These are phyloP conservation scores for Dictyostelium discoideum DNA, from an alignment of 78 protist genomes.

Conservation along the genomic window DNA sequence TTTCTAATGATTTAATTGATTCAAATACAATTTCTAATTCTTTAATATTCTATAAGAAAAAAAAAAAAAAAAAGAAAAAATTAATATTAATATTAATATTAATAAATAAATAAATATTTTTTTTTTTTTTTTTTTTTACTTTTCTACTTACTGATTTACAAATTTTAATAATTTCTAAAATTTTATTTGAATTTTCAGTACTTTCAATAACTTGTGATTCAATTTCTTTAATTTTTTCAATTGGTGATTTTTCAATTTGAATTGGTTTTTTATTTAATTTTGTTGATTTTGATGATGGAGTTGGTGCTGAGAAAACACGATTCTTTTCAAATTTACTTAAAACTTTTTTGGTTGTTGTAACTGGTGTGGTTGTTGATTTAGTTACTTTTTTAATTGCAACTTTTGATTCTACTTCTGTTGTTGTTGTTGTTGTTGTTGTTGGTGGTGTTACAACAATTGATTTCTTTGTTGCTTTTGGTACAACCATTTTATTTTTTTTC, in stretches of 20 bases:
- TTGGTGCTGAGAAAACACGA: background rate
- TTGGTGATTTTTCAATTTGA: background rate
- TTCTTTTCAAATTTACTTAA: background rate
- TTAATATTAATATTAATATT: too few relatives aligned
- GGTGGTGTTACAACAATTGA: background rate
- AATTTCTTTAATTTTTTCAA: slow-evolving; percentile 22
- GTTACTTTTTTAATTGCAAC: background rate
- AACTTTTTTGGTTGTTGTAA: background rate
- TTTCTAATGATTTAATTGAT: slow-evolving; percentile 65
- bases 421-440: background rate
- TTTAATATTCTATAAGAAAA: slow-evolving; percentile 21
- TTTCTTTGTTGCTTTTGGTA: background rate
- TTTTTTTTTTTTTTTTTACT: too few relatives aligned
- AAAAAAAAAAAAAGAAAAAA: background rate
- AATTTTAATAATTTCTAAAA: slow-evolving; percentile 42
- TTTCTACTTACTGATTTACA: slow-evolving; percentile 34
- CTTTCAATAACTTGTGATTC: slow-evolving; percentile 31
- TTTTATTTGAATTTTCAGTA: slow-evolving; percentile 41
- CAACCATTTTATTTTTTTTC: background rate
- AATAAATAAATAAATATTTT: too few relatives aligned
- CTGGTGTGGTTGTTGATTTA: background rate
- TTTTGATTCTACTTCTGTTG: background rate
- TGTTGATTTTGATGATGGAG: background rate
- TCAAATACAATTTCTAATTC: slow-evolving; percentile 63
- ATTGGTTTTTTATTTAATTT: background rate